These are phyloP conservation scores for Tetrahymena malaccensis DNA, from an alignment of 73 alveolate species.

Conservation along the genomic window DNA sequence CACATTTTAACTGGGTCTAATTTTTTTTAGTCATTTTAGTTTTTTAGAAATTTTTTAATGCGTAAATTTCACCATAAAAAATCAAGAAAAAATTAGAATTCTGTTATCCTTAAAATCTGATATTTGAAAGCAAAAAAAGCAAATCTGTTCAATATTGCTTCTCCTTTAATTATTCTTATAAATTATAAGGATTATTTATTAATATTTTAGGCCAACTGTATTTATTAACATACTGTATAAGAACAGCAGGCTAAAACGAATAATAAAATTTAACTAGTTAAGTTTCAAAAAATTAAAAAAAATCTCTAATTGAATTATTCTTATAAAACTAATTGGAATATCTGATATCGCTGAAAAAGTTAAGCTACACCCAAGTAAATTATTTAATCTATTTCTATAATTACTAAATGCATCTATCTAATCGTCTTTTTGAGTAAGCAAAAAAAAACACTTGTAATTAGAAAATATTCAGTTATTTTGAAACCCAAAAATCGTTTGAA, in stretches of 20 bases:
- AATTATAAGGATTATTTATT: too few relatives aligned
- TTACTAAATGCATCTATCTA: background rate
- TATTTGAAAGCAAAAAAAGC: background rate
- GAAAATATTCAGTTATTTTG: background rate
- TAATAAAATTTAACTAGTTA: background rate
- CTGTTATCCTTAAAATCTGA: background rate
- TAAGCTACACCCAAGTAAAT: background rate
- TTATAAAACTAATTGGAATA: too few relatives aligned
- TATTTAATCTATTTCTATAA: background rate
- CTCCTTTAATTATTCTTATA: background rate
- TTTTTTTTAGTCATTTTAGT: background rate
- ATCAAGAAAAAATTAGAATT: background rate
- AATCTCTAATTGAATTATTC: background rate
- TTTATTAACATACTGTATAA: too few relatives aligned
- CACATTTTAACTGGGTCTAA: background rate
- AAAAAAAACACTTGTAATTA: too few relatives aligned
- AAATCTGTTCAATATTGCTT: background rate
- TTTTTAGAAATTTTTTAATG: background rate
- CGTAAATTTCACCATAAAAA: background rate
- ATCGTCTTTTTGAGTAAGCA: background rate
- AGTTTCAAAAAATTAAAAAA: background rate
- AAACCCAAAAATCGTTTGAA: too few relatives aligned
- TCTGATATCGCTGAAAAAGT: background rate
- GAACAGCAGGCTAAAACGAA: background rate
- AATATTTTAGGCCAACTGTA: background rate